phyloP scores from a whole-genome alignment of 257 asterid genomes.

The Marsdenia floribunda region DNA sequence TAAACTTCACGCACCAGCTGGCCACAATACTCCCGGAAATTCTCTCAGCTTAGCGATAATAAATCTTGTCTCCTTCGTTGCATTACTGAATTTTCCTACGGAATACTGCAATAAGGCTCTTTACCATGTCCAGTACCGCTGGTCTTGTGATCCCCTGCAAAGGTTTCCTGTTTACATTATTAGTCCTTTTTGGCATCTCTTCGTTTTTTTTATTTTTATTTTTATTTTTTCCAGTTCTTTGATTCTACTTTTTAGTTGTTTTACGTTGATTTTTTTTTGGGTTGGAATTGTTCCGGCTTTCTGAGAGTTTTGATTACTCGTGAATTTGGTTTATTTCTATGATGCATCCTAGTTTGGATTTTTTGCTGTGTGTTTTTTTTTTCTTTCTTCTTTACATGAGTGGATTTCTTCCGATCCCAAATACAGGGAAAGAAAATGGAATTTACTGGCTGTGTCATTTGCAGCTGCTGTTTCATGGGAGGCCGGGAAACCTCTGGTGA shows the following conservation, averaged over 20 bases:
- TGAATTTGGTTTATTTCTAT: background rate
- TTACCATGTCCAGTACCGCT: conserved; percentile 12
- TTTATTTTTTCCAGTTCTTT: background rate
- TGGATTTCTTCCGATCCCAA: background rate
- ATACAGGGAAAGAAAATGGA: background rate
- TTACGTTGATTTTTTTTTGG: background rate
- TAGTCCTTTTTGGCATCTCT: background rate
- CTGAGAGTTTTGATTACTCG: background rate
- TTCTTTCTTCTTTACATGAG: background rate
- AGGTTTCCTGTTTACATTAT: background rate
- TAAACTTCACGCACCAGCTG: background rate
- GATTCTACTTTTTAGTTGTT: background rate
- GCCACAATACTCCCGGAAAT: background rate
- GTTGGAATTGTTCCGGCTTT: too few species aligned
- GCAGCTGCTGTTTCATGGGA: conserved; percentile 26
- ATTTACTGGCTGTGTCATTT: background rate
- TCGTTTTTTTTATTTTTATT: too few species aligned
- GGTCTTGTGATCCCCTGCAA: conserved; percentile 16
- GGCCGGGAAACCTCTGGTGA: conserved; percentile 20
- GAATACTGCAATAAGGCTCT: background rate
- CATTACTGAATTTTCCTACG: background rate
- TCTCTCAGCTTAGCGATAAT: background rate
- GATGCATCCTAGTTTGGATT: background rate
- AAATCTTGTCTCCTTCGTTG: background rate
- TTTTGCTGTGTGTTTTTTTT: background rate